Percentiles rank a stretch among this genome's conserved stretches.
phyloP scores from a whole-genome alignment of 371 early-diverging fungal genomes.

The Cokeromyces recurvatus region DNA sequence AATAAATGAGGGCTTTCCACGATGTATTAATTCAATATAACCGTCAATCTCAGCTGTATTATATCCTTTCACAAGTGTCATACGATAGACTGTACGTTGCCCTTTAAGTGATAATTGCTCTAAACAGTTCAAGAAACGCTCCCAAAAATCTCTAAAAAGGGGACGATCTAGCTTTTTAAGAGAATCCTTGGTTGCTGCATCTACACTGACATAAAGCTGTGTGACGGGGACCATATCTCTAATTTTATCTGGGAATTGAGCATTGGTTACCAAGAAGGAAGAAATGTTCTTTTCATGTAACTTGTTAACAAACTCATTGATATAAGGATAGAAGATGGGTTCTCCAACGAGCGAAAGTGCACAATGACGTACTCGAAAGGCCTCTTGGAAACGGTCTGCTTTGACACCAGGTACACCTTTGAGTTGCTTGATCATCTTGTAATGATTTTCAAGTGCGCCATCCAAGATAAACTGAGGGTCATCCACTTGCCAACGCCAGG shows the following conservation, averaged over 20 bases:
- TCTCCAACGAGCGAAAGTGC: slow-evolving; percentile 74
- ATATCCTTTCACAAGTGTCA: slow-evolving; percentile 77
- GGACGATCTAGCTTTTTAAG: slow-evolving; percentile 81
- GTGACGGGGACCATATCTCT: slow-evolving; percentile 69
- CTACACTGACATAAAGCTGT: slow-evolving; percentile 78
- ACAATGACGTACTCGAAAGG: slow-evolving; percentile 65
- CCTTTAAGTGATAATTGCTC: slow-evolving; percentile 64
- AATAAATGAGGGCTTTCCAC: slow-evolving; percentile 76
- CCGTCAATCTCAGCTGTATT: slow-evolving; percentile 70
- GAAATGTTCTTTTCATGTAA: slow-evolving; percentile 70
- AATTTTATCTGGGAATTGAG: slow-evolving; percentile 75
- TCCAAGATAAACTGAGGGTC: slow-evolving; percentile 69
- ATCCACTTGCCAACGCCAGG: slow-evolving; percentile 79
- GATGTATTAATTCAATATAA: slow-evolving; percentile 68
- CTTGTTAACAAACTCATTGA: slow-evolving; percentile 73
- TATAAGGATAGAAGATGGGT: slow-evolving; percentile 81
- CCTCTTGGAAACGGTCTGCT: slow-evolving; percentile 73
- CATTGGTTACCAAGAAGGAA: slow-evolving; percentile 80
- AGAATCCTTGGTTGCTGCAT: slow-evolving; percentile 74
- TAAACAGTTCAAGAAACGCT: slow-evolving; percentile 68
- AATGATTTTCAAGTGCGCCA: slow-evolving; percentile 73
- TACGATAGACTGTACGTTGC: slow-evolving; percentile 73
- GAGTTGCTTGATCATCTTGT: slow-evolving; percentile 76
- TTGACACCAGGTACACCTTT: slow-evolving; percentile 78
- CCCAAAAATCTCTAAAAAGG: slow-evolving; percentile 80